Percentiles rank a stretch among this genome's conserved stretches.
phyloP scores from a whole-genome alignment of 352 stramenopile species.

The Globisporangium nagaii region DNA sequence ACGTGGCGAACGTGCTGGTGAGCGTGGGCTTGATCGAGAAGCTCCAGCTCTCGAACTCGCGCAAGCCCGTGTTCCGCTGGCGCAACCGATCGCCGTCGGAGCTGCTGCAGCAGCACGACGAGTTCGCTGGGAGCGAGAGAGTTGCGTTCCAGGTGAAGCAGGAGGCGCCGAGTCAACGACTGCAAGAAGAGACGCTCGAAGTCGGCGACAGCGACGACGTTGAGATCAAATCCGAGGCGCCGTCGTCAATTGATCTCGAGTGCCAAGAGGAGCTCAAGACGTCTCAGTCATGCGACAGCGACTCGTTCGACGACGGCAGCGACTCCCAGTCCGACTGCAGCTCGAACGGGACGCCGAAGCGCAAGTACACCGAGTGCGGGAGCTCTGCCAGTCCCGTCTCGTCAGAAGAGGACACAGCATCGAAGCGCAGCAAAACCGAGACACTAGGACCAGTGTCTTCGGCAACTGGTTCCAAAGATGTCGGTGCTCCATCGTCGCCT shows the following conservation, averaged over 20 bases:
- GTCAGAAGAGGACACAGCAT: constrained; percentile 22
- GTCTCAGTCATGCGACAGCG: constrained; percentile 56
- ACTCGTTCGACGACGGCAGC: constrained; percentile 51
- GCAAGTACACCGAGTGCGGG: constrained; percentile 33
- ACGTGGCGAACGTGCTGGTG: constrained; percentile 96
- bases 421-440: constrained; percentile 21
- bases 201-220: neutral
- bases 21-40: constrained; percentile 92
- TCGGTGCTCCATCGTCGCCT: neutral
- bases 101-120: neutral
- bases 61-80: constrained; percentile 85
- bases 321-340: constrained; percentile 49
- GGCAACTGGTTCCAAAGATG: neutral
- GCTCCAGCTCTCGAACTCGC: constrained; percentile 71
- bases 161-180: constrained; percentile 5
- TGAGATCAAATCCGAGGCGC: neutral
- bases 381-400: constrained; percentile 13
- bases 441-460: neutral
- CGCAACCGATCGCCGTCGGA: constrained; percentile 27
- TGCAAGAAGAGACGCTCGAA: neutral
- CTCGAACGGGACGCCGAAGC: constrained; percentile 23
- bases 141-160: constrained; percentile 15
- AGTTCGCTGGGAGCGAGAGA: constrained; percentile 3
- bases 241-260: constrained; percentile 5
- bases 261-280: constrained; percentile 31